Base-by-base conservation (phyloP, 495 filamentous ascomycete genomes). In the Emericellopsis terricola region DNA sequence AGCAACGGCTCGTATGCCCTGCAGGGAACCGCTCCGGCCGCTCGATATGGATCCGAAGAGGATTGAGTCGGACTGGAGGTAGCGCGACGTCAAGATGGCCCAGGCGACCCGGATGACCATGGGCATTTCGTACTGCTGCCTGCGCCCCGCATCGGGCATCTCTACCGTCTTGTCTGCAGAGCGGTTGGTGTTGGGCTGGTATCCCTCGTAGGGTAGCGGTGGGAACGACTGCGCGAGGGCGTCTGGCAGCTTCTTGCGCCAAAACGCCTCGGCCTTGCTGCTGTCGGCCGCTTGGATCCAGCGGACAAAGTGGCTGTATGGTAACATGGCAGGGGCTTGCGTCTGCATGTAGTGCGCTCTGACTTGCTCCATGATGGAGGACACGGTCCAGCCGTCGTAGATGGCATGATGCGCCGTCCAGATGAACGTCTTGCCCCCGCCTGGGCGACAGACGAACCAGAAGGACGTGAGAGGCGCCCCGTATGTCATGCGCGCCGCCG, bases 11-110 rank as follows among this genome's bases (percentile, higher is more conserved):
- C 13, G 23, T 8, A 29, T 17, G 15, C 36, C 21, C 8, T n/a
- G n/a, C 13, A 35, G 19, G 2, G 30, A 33, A 18, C 39, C 48
- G 8, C 41, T 24, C 15, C 46, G 29, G 10, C 44, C 46, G 2
- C 20, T 26, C 2, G 27, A 15, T 7, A 23, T 35, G 21, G 21
- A 17, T 13, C 19, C 38, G 19, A 29, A 24, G 10, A n/a, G 18
- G n/a, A 20, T 13, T 24, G 24, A 19, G 1, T 3, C 7, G 18
- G 17, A 4, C 20, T 33, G 19, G 15, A 3, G 24, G n/a, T n/a
- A n/a, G n/a, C n/a, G n/a, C n/a, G n/a, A n/a, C n/a, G n/a, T n/a
- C 10, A 35, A 4, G 18, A 35, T 27, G 0, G 33, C 33, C 33
- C 33, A 35, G n/a, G 33, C 21, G 5, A 23, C 33, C 1, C 33